Conservation (phyloP, 116 monocot species). For the Zostera marina region DNA sequence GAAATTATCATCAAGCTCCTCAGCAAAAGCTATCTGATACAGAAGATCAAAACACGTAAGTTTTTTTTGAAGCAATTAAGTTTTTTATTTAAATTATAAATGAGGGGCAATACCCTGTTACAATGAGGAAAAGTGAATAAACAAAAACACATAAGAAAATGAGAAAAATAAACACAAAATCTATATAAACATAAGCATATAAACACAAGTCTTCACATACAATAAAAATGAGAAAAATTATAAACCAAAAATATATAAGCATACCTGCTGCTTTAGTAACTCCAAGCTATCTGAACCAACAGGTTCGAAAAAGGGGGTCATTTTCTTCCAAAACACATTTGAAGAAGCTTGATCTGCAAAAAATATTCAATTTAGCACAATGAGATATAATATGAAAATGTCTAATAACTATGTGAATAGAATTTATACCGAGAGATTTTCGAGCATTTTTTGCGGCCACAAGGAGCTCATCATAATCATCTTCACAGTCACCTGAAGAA, state of each 20-base stretch:
- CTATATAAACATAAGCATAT: no score
- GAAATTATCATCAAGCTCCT: slow-evolving; percentile 48
- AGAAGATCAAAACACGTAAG: background rate
- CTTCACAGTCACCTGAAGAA: slow-evolving; percentile 49
- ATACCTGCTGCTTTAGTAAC: slow-evolving; percentile 43
- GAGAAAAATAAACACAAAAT: no score
- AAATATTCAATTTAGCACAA: slow-evolving; percentile 2
- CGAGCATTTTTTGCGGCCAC: slow-evolving; percentile 47
- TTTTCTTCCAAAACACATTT: slow-evolving; percentile 59
- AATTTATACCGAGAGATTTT: slow-evolving; percentile 20
- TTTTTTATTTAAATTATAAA: no score
- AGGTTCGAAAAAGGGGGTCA: slow-evolving; percentile 44
- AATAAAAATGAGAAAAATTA: background rate
- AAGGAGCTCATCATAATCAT: slow-evolving; percentile 66
- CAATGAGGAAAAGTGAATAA: no score
- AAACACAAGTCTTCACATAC: background rate
- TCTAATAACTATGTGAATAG: background rate
- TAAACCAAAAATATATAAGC: background rate
- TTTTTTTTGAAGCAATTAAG: no score
- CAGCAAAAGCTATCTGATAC: slow-evolving; percentile 44
- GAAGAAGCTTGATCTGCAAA: slow-evolving; percentile 32
- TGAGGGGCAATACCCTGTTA: no score
- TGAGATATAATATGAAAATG: background rate
- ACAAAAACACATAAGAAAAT: no score
- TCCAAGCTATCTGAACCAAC: slow-evolving; percentile 28